A percentile compares a stretch with the other conserved stretches of the same genome.
These are phyloP conservation scores for Rhynchospora pubera DNA, from an alignment of 176 grass and related monocot species.

Conservation along the genomic window DNA sequence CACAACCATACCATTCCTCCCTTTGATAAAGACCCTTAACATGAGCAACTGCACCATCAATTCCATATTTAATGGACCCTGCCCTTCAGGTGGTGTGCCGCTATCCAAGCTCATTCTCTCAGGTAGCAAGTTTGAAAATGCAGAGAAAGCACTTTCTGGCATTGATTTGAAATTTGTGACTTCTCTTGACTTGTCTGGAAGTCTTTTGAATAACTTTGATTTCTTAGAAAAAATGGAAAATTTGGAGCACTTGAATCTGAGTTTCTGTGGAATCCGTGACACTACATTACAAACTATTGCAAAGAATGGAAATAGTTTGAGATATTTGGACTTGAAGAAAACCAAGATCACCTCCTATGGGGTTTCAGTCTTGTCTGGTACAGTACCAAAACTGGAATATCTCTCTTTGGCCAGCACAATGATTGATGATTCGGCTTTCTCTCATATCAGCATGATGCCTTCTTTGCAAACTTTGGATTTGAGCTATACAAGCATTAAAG, in stretches of 20 bases:
- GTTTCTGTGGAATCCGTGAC: constrained; percentile 45
- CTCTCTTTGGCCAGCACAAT: constrained; percentile 60
- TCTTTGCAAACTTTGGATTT: constrained; percentile 51
- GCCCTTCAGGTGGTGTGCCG: constrained; percentile 27
- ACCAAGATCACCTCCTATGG: constrained; percentile 52
- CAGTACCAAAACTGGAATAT: constrained; percentile 48
- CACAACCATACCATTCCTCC: constrained; percentile 43
- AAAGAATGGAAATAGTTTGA: constrained; percentile 51
- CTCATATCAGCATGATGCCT: constrained; percentile 62
- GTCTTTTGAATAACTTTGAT: constrained; percentile 31
- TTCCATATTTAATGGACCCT: constrained; percentile 42
- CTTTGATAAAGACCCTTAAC: constrained; percentile 44
- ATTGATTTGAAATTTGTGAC: constrained; percentile 43
- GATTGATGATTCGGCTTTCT: constrained; percentile 70
- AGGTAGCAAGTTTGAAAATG: constrained; percentile 40
- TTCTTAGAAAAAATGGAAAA: constrained; percentile 50
- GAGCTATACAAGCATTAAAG: constrained; percentile 58
- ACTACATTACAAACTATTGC: constrained; percentile 55
- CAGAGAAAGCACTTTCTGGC: constrained; percentile 43
- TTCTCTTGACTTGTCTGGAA: constrained; percentile 57
- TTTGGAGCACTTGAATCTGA: constrained; percentile 62
- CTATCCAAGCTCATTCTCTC: constrained; percentile 38
- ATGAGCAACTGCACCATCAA: constrained; percentile 72
- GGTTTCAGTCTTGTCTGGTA: constrained; percentile 44
- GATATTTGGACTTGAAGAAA: constrained; percentile 59